Evolutionary conservation across 768 basidiomycete species (phyloP), one percentile per base, ranked within the genome.

Genomic region (Coprinellus aureogranulatus): DNA sequence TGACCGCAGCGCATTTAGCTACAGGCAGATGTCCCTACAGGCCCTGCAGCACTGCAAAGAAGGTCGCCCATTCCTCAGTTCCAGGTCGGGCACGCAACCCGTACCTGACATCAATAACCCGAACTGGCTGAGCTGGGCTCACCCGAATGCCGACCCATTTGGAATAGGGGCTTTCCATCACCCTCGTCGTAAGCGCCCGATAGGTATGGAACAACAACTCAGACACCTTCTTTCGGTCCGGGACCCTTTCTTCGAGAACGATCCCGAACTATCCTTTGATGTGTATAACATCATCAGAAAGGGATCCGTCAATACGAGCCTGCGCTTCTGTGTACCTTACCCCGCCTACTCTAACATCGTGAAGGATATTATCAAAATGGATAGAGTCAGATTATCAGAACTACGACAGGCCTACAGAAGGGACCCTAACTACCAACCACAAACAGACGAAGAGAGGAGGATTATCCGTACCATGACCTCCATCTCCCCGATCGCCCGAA

Each of bases 1-100:
- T 1, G 65, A 66, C 26, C n/a, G 25, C 6, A 45, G n/a, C n/a
- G n/a, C 44, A n/a, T 25, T 45, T n/a, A 25, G n/a, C 44, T 45
- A 45, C 44, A 6, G 44, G 9, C n/a, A 45, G 9, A 45, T 45
- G 44, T 8, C 44, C 8, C 25, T 45, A 6, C 44, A 45, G 8
- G 44, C 44, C 8, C n/a, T 45, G 8, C 8, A 45, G 25, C 44
- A 25, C 44, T n/a, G n/a, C n/a, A n/a, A 20, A 45, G n/a, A n/a
- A n/a, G 44, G 25, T n/a, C n/a, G 44, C 8, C 25, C 44, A 25
- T 25, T 20, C 25, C 44, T 45, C 25, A n/a, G 44, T n/a, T 20
- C 25, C 5, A 6, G 18, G 18, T 6, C n/a, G 6, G 44, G 44
- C 44, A n/a, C n/a, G 8, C n/a, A 6, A 6, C 25, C 25, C 5